Base-by-base conservation (phyloP, 1,139 yeast genomes). In the Keqinozyma sinolaborantium region DNA sequence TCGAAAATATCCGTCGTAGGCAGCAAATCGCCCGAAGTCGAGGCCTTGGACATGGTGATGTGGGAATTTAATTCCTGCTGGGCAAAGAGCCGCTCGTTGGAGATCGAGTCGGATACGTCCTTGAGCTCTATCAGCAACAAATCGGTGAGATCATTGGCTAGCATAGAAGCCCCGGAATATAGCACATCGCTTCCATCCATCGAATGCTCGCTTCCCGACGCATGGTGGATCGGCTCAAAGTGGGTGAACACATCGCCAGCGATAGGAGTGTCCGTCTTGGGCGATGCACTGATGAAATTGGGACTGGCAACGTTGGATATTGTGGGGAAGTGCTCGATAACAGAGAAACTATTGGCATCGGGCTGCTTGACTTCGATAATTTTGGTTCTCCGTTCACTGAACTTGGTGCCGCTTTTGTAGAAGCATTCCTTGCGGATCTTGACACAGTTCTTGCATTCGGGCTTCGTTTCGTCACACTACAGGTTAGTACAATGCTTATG, bases 391-490 rank as follows among this genome's bases (percentile, higher is more conserved):
- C n/a, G n/a, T n/a, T n/a, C n/a, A n/a, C n/a, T 10, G 21, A 18
- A 18, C 9, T 18, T 18, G 21, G 21, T 10, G 9, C 21, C 7
- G 10, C 9, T 18, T 7, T 18, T 18, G 21, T 18, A 18, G 21
- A 7, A 37, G 11, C 44, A 40, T 3, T 19, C 6, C 16, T 37
- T 40, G 3, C 32, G 24, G 1, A 33, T 28, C 24, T 32, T 39
- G 4, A 11, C 28, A 26, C 49, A 45, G 30, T 45, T 44, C 14
- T 31, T 25, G 31, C 49, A 45, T 7, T 20, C 21, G 3, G 49
- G 49, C 33, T 39, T 39, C 2, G 31, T 30, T 34, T 45, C 49
- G 25, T 45, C 49, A 35, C 49, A 45, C 48, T 44, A 28, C 16
- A 18, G 4, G 34, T 37, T 37, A 39, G 38, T 35, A 29, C 16